Conservation (phyloP, 371 early-diverging fungal species). For the Mortierella sp. region DNA sequence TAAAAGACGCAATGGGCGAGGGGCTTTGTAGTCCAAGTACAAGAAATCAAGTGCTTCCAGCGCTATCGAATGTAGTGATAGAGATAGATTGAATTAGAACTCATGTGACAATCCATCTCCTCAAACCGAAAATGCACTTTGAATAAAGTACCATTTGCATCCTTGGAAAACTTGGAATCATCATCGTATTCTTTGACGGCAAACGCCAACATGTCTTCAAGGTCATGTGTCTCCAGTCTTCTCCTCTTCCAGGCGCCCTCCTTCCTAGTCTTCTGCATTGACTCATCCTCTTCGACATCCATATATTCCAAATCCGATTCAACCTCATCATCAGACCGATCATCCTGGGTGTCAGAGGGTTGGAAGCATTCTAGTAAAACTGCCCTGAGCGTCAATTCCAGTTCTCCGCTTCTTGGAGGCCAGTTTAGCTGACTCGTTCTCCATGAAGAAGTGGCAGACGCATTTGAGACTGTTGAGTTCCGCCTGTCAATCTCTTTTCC, state of each 20-base stretch:
- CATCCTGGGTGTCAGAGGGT: not conserved
- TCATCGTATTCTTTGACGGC: constrained; percentile 55
- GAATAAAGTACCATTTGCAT: constrained; percentile 55
- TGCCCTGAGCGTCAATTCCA: constrained; percentile 60
- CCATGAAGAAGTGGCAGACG: not conserved
- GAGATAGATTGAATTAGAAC: not conserved
- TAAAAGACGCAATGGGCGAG: constrained; percentile 61
- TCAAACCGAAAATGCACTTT: not conserved
- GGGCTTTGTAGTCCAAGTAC: constrained; percentile 61
- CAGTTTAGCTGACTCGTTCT: constrained; percentile 30
- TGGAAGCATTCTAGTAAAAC: constrained; percentile 60
- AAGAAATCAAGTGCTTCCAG: constrained; percentile 68
- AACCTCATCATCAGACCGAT: constrained; percentile 10
- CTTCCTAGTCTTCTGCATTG: not conserved
- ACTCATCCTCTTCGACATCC: constrained; percentile 11
- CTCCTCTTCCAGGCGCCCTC: constrained; percentile 6
- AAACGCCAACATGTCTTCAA: constrained; percentile 62
- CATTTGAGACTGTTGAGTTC: not conserved
- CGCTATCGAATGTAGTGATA: constrained; percentile 16
- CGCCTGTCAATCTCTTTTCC: not conserved
- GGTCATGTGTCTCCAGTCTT: constrained; percentile 24
- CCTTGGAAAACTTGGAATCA: constrained; percentile 36
- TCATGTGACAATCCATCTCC: not conserved
- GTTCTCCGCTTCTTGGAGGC: constrained; percentile 61
- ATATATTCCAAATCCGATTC: constrained; percentile 14